Percentiles rank a stretch among this genome's conserved stretches.
These are phyloP conservation scores for Nemania diffusa DNA, from an alignment of 2,329 filamentous ascomycete species.

Conservation along the genomic window DNA sequence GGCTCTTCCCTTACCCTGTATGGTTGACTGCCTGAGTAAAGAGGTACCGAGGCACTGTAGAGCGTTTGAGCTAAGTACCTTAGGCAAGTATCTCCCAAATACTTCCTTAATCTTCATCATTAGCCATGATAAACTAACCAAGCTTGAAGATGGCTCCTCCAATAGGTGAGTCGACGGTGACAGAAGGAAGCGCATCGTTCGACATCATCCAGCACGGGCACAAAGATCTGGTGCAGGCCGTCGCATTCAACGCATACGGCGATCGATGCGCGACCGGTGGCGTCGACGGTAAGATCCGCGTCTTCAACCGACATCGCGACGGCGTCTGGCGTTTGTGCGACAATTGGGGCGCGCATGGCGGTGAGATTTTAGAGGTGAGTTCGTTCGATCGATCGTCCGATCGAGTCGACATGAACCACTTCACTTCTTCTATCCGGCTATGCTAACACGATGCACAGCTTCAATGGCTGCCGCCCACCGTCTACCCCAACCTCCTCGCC, in stretches of 20 bases:
- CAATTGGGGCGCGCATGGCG: constrained; percentile 89
- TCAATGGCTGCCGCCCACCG: constrained; percentile 91
- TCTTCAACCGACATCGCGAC: constrained; percentile 86
- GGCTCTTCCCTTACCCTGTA: no score
- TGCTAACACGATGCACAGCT: constrained; percentile 64
- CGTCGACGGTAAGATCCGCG: constrained; percentile 90
- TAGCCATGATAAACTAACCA: constrained; percentile 31
- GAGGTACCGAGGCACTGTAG: no score
- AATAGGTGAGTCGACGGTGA: constrained; percentile 36
- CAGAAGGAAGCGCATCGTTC: constrained; percentile 59
- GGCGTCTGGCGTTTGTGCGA: constrained; percentile 83
- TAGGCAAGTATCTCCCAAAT: not conserved
- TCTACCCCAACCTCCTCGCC: constrained; percentile 85
- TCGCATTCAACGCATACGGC: constrained; percentile 92
- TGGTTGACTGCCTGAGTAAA: no score
- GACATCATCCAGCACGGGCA: constrained; percentile 78
- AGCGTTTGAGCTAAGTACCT: no score
- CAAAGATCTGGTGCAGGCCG: constrained; percentile 82
- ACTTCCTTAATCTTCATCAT: not conserved
- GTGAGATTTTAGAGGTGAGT: constrained; percentile 90
- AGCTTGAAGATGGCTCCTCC: constrained; percentile 40
- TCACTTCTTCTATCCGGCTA: not conserved
- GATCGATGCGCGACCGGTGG: constrained; percentile 91
- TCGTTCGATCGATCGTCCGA: no score
- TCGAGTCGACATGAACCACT: constrained; percentile 3